Base-by-base conservation (phyloP, 305 asterid genomes). In the Fraxinus velutina region DNA sequence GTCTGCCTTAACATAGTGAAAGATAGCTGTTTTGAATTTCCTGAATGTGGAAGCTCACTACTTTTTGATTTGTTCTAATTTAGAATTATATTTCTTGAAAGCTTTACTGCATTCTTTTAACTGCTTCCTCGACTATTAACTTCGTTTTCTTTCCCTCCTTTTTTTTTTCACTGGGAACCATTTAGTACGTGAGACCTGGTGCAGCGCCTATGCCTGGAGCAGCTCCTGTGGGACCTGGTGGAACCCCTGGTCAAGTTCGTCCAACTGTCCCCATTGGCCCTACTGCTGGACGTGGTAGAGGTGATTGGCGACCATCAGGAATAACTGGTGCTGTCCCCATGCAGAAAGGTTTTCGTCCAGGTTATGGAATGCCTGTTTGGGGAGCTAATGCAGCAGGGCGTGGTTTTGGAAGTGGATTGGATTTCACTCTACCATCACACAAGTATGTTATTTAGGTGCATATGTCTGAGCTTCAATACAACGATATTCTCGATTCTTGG, bases 171-270 rank as follows among this genome's bases (percentile, higher is more conserved):
- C 76, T 78, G 83, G 72, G 85, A 82, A 81, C 86, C 83, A 74
- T 88, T 82, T 86, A 96, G 99, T 96, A 96, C 88, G 98, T 96
- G 91, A 94, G 99, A 88, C 97, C 98, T 84, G 98, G 98, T 83
- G 97, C 96, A 77, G 86, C 94, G 50, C 97, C 97, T 30, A 78
- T 90, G 39, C 90, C 93, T 68, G 95, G 92, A 80, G 85, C 89
- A 76, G 86, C 89, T 86, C 80, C 91, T 52, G 82, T 79, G 33
- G 84, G 92, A 24, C 88, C 95, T 78, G 98, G 93, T 79, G 99
- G 92, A 71, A 73, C 86, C 77, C 89, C 88, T 72, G 92, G 96
- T 83, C 98, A 90, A 86, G 95, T 88, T 82, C 97, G 97, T 42
- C 98, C 98, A 55, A 92, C 97, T 55, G 80, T 85, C 81, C 89